Evolutionary conservation across 441 rosid species (phyloP).

Genomic region (Jatropha podagrica): DNA sequence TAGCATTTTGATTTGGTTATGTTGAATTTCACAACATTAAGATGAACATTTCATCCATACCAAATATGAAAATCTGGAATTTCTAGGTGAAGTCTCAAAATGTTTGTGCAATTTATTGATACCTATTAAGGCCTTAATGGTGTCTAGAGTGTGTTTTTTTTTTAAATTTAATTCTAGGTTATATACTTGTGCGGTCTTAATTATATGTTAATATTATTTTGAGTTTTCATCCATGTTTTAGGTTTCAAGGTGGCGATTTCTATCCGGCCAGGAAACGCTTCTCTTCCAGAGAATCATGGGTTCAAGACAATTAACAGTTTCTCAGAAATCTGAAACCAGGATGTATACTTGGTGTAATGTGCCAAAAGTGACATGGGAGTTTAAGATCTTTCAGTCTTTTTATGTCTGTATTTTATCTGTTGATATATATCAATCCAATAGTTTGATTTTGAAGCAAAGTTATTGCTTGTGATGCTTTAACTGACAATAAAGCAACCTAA

Average conservation of each 20-base stretch:
- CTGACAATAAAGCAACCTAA: not conserved
- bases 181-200: not conserved
- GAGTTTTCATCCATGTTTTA: constrained; percentile 22
- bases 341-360: constrained; percentile 6
- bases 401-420: too few species aligned
- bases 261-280: constrained; percentile 78
- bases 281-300: constrained; percentile 71
- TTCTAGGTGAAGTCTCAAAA: too few species aligned
- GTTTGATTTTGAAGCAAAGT: not conserved
- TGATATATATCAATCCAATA: not conserved
- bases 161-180: too few species aligned
- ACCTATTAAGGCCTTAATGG: not conserved
- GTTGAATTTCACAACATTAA: too few species aligned
- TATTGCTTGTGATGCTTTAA: constrained; percentile 1
- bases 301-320: constrained; percentile 77
- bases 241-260: constrained; percentile 75
- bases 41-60: too few species aligned
- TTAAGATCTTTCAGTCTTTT: not conserved
- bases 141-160: not conserved
- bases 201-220: not conserved
- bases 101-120: too few species aligned
- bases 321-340: constrained; percentile 49
- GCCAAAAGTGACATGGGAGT: not conserved
- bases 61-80: too few species aligned
- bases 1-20: too few species aligned